Conservation (phyloP, 306 rosid species). For the Cucumis cinereus region DNA sequence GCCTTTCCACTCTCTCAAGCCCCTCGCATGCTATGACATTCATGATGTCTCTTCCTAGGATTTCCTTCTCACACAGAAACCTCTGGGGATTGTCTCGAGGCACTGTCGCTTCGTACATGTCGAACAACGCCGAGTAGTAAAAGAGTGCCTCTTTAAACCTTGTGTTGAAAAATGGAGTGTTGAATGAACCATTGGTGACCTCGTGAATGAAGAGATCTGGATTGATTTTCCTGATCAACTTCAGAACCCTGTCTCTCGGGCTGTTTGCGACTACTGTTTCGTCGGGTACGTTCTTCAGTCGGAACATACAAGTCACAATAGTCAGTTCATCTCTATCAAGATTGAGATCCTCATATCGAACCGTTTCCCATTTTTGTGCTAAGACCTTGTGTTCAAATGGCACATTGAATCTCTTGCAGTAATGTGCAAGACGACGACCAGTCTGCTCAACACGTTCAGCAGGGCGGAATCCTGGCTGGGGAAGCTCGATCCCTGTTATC, state of each 20-base stretch:
- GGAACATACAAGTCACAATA: slow-evolving; percentile 6
- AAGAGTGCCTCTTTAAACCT: slow-evolving; percentile 61
- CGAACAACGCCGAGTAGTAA: slow-evolving; percentile 62
- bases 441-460: slow-evolving; percentile 25
- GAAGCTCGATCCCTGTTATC: slow-evolving; percentile 31
- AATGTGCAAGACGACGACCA: slow-evolving; percentile 15
- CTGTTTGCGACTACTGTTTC: slow-evolving; percentile 2
- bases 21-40: slow-evolving; percentile 84
- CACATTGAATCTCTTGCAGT: slow-evolving; percentile 27
- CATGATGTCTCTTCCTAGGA: slow-evolving; percentile 52
- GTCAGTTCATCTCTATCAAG: slow-evolving; percentile 5
- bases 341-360: slow-evolving; percentile 7
- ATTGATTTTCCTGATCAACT: slow-evolving; percentile 44
- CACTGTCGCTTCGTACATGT: slow-evolving; percentile 59
- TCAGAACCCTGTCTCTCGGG: slow-evolving; percentile 58
- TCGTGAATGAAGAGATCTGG: slow-evolving; percentile 71
- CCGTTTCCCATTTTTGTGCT: slow-evolving; percentile 26
- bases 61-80: slow-evolving; percentile 37
- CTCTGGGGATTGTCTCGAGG: slow-evolving; percentile 45
- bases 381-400: slow-evolving; percentile 25
- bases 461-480: slow-evolving; percentile 30
- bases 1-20: slow-evolving; percentile 39
- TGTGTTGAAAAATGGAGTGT: slow-evolving; percentile 61
- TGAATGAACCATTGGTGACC: slow-evolving; percentile 49
- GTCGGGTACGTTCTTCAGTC: slow-evolving; percentile 9